Evolutionary conservation across 805 yeast species (phyloP).

Genomic region (Candida multigemmis): DNA sequence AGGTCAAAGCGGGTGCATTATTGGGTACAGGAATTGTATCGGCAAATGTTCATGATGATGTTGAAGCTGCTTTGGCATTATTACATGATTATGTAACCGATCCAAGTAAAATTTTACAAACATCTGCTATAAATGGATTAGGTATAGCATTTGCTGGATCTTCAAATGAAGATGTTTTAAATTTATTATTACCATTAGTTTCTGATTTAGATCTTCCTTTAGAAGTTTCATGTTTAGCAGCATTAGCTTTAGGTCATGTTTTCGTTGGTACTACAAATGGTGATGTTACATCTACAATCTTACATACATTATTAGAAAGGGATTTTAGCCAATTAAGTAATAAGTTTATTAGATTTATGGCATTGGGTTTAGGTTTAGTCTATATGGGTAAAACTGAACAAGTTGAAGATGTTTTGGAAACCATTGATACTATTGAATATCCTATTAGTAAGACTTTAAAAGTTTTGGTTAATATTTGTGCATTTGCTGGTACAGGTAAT

Average conservation of each 20-base stretch:
- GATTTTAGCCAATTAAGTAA: constrained; percentile 67
- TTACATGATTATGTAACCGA: constrained; percentile 75
- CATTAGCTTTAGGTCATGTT: constrained; percentile 86
- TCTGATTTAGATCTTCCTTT: constrained; percentile 66
- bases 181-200: constrained; percentile 71
- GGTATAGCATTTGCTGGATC: constrained; percentile 96
- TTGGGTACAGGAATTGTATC: constrained; percentile 92
- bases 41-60: constrained; percentile 90
- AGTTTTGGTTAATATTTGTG: constrained; percentile 84
- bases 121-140: constrained; percentile 82
- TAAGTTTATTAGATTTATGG: constrained; percentile 84
- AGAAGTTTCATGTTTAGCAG: constrained; percentile 79
- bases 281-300: constrained; percentile 84
- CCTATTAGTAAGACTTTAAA: constrained; percentile 86
- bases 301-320: constrained; percentile 85
- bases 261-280: constrained; percentile 96
- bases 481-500: constrained; percentile 96
- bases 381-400: constrained; percentile 93
- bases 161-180: constrained; percentile 73
- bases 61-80: constrained; percentile 83
- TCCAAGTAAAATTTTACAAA: constrained; percentile 51
- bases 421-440: constrained; percentile 90
- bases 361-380: constrained; percentile 83
- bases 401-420: constrained; percentile 88
- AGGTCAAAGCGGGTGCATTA: constrained; percentile 92